Conservation (phyloP, 768 basidiomycete species). For the Mycena epipterygia region DNA sequence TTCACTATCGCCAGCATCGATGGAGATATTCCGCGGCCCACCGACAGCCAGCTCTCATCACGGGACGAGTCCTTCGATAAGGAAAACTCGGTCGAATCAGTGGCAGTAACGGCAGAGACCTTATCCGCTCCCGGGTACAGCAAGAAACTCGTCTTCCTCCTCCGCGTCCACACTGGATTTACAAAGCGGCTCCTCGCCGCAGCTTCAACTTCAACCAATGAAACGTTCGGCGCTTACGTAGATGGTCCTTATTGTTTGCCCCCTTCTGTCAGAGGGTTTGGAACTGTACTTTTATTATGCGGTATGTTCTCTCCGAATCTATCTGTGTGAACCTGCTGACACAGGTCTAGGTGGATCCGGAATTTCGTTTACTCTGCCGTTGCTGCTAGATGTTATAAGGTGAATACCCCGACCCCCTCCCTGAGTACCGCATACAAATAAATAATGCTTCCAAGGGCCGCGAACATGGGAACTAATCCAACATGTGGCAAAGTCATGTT, state of each 20-base stretch:
- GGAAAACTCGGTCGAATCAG: slow-evolving; percentile 10
- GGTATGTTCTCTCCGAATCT: slow-evolving; percentile 45
- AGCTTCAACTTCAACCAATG: slow-evolving; percentile 25
- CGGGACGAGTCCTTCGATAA: slow-evolving; percentile 18
- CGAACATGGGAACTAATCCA: slow-evolving; percentile 37
- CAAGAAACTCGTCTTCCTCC: slow-evolving; percentile 65
- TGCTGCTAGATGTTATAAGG: slow-evolving; percentile 56
- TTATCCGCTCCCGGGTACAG: slow-evolving; percentile 27
- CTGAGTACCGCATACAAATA: neutral
- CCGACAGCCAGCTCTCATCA: neutral
- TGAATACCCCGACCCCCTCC: no score
- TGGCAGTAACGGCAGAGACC: slow-evolving; percentile 5
- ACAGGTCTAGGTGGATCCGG: slow-evolving; percentile 59
- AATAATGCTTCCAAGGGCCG: neutral
- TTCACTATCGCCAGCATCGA: slow-evolving; percentile 63
- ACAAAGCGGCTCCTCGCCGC: slow-evolving; percentile 58
- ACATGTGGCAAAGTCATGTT: slow-evolving; percentile 50
- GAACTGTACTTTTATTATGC: slow-evolving; percentile 60
- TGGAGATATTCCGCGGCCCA: slow-evolving; percentile 29
- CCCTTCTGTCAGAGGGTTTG: slow-evolving; percentile 52
- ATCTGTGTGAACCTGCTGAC: neutral
- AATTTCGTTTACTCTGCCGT: slow-evolving; percentile 57
- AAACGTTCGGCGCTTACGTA: slow-evolving; percentile 55
- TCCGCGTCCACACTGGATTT: slow-evolving; percentile 67
- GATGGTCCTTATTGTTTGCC: slow-evolving; percentile 68